These are phyloP conservation scores for Trichothecium sympodiale DNA, from an alignment of 2,329 filamentous ascomycete species.

Conservation along the genomic window DNA sequence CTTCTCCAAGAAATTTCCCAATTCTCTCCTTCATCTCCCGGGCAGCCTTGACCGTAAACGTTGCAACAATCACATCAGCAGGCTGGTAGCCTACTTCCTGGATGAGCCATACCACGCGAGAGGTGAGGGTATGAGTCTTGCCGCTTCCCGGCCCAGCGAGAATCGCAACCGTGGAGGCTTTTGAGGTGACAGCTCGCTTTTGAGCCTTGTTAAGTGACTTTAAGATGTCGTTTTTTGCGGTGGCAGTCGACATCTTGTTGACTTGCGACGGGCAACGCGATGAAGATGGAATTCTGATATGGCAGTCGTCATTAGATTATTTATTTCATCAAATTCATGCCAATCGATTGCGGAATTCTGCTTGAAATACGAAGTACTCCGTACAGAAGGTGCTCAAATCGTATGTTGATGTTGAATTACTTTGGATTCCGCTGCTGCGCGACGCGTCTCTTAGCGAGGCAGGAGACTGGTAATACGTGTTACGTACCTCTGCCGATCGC, in stretches of 20 bases:
- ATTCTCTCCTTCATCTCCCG: slow-evolving; percentile 88
- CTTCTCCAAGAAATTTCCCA: slow-evolving; percentile 66
- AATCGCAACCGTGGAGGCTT: slow-evolving; percentile 48
- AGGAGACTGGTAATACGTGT: no score
- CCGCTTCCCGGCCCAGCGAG: slow-evolving; percentile 61
- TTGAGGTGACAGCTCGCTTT: slow-evolving; percentile 42
- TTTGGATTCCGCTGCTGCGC: no score
- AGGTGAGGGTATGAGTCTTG: slow-evolving; percentile 92
- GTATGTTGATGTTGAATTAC: no score
- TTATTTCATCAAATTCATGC: no score
- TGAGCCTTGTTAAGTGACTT: slow-evolving; percentile 43
- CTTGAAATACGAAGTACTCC: no score
- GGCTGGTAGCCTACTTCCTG: slow-evolving; percentile 61
- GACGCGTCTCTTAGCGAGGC: slow-evolving; percentile 4
- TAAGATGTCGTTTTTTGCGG: slow-evolving; percentile 25
- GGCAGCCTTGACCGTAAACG: slow-evolving; percentile 93
- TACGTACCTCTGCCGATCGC: slow-evolving; percentile 3
- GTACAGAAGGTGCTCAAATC: no score
- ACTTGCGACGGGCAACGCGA: slow-evolving; percentile 11
- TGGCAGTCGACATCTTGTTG: slow-evolving; percentile 15
- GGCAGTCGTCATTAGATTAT: slow-evolving; percentile 7
- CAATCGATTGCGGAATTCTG: no score
- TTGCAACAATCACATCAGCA: slow-evolving; percentile 86
- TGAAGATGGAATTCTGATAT: slow-evolving; percentile 4
- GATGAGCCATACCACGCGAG: slow-evolving; percentile 82